Percentiles rank a stretch among this genome's conserved stretches.
Conservation (phyloP, 768 basidiomycete species). For the Agaricus bisporus region DNA sequence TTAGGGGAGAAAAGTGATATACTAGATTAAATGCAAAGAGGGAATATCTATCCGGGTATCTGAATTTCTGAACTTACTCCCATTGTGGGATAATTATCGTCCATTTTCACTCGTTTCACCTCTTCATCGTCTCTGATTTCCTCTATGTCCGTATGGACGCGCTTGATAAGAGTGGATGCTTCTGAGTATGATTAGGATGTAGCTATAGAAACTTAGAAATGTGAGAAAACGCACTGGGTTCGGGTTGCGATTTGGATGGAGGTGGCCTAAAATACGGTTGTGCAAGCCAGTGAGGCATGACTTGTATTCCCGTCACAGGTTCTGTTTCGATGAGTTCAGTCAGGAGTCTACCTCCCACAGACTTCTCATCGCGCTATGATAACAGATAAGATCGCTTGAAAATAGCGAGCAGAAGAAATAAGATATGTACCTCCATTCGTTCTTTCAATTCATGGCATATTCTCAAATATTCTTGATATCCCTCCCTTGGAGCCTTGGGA, state of each 20-base stretch:
- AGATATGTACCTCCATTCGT: slow-evolving; percentile 37
- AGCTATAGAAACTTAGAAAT: too few relatives aligned
- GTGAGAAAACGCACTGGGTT: neutral
- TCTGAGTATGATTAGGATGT: neutral
- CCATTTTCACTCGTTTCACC: neutral
- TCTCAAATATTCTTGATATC: slow-evolving; percentile 10
- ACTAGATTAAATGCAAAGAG: too few relatives aligned
- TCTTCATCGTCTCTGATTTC: neutral
- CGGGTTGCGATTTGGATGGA: slow-evolving; percentile 1
- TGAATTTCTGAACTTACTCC: too few relatives aligned
- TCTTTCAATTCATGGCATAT: slow-evolving; percentile 43
- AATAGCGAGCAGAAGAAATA: neutral
- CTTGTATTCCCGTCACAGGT: slow-evolving; percentile 27
- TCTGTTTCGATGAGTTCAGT: slow-evolving; percentile 26
- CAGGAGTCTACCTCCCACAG: slow-evolving; percentile 19
- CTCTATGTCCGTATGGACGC: neutral
- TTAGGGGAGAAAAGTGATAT: too few relatives aligned
- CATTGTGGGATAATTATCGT: neutral
- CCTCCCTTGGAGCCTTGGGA: slow-evolving; percentile 13
- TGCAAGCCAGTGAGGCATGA: slow-evolving; percentile 42
- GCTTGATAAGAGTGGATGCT: neutral
- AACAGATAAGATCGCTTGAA: neutral
- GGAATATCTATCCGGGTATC: too few relatives aligned
- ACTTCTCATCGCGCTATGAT: slow-evolving; percentile 40
- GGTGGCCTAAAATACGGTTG: slow-evolving; percentile 62